Base-by-base conservation (phyloP, 164 flowering plant species). In the Macadamia tetraphylla region DNA sequence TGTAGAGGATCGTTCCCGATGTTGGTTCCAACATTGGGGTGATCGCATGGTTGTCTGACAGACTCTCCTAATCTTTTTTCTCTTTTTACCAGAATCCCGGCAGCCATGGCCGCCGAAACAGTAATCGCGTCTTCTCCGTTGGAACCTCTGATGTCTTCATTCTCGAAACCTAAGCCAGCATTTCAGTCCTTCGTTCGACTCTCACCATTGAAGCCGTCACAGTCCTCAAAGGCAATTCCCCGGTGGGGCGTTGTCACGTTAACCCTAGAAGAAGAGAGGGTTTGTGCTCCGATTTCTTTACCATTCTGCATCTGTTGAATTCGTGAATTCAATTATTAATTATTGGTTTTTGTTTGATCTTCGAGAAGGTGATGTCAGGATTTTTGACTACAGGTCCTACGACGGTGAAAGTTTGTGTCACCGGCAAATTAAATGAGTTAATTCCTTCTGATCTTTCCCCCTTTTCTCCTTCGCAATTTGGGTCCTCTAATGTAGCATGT, bases 121-220 rank as follows among this genome's bases (percentile, higher is more conserved):
- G 23, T 85, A 51, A 71, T 85, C 74, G 62, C 78, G 17, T 62
- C 79, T 23, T 51, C 55, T 51, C 75, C 75, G 12, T 23, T 76
- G 29, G 82, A 43, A n/a, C 35, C 70, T 56, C 62, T 72, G 55
- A 56, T 69, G 29, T 67, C 71, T 10, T 51, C 55, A 17, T 66
- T 66, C 61, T 57, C 74, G 13, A 69, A 52, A 64, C 74, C 78
- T 18, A 73, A 43, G 23, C 56, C 76, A 9, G 4, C 70, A 32
- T 70, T 69, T 52, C 79, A 74, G 10, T 75, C 86, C 15, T 84
- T 88, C 75, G 42, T 55, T 0, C 86, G 86, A 13, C 58, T 73
- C 62, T 73, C 89, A 61, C 88, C 29, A 89, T 87, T 75, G 91
- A 89, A 74, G 97, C 94, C 46, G 92, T 93, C 8, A 92, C 94